phyloP scores from a whole-genome alignment of 1,284 basidiomycete genomes.

The Takashimella koratensis region DNA sequence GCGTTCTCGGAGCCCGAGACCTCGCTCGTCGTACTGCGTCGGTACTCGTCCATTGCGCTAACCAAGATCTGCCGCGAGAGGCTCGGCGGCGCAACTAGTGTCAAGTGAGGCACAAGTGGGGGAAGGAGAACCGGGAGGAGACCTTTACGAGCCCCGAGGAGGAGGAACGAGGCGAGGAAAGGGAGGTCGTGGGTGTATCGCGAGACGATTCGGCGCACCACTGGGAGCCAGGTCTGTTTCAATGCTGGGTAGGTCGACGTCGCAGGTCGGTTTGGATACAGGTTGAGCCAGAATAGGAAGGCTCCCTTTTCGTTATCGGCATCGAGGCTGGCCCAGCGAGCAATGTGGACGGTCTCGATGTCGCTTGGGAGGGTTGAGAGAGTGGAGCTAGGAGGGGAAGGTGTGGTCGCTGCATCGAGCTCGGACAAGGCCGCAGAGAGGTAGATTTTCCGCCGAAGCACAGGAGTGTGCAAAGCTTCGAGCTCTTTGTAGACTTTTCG shows the following conservation, averaged over 20 bases:
- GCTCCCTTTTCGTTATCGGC: constrained; percentile 9
- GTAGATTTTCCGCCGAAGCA: constrained; percentile 30
- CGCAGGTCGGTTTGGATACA: constrained; percentile 38
- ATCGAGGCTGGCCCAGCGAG: neutral
- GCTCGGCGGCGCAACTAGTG: constrained; percentile 15
- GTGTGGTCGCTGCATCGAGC: constrained; percentile 5
- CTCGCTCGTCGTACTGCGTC: constrained; percentile 14
- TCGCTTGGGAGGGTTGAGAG: too few relatives aligned
- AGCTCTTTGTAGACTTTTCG: constrained; percentile 32
- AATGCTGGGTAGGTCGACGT: constrained; percentile 18
- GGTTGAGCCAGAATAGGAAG: constrained; percentile 36
- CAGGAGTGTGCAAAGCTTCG: constrained; percentile 17
- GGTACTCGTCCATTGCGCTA: constrained; percentile 15
- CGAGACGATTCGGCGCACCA: constrained; percentile 18
- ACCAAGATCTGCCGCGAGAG: constrained; percentile 13
- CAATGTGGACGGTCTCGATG: neutral
- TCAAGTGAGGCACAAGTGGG: constrained; percentile 21
- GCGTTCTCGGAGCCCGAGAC: constrained; percentile 20
- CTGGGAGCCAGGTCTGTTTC: constrained; percentile 27
- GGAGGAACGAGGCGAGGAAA: constrained; percentile 24
- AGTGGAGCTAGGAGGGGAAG: too few relatives aligned
- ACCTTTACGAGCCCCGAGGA: constrained; percentile 28
- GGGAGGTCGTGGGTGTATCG: constrained; percentile 14
- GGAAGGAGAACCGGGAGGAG: constrained; percentile 28
- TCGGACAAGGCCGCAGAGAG: constrained; percentile 24